Evolutionary conservation across 176 grass and related monocot species (phyloP).

Genomic region (Rhynchospora pubera): DNA sequence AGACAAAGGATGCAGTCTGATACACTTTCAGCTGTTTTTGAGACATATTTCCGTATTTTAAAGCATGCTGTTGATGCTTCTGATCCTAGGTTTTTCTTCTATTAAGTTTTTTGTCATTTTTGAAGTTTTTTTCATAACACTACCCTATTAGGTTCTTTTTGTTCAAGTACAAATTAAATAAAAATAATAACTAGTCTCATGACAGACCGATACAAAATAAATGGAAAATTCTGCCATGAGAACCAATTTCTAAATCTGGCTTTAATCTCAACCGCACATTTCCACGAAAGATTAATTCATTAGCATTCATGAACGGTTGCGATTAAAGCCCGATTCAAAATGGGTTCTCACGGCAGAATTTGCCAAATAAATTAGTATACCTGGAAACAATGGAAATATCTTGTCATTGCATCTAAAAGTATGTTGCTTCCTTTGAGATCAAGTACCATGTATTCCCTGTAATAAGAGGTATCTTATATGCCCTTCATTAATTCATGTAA

Average conservation of each 20-base stretch:
- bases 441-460: background rate
- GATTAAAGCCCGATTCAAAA: no score
- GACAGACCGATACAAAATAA: background rate
- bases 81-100: constrained; percentile 42
- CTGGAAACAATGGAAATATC: background rate
- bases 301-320: no score
- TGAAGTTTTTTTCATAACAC: background rate
- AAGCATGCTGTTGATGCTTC: constrained; percentile 51
- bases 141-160: background rate
- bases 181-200: background rate
- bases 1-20: constrained; percentile 72
- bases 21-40: constrained; percentile 76
- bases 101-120: constrained; percentile 15
- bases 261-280: no score
- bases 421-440: background rate
- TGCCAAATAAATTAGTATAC: background rate
- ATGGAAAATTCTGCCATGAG: no score
- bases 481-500: background rate
- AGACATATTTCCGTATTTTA: constrained; percentile 92
- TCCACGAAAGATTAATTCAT: no score
- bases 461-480: background rate
- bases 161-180: background rate
- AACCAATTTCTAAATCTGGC: no score
- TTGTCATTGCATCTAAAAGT: background rate
- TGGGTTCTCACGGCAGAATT: no score